These are phyloP conservation scores for Didymella lethalis DNA, from an alignment of 2,329 filamentous ascomycete genomes.

Conservation along the genomic window DNA sequence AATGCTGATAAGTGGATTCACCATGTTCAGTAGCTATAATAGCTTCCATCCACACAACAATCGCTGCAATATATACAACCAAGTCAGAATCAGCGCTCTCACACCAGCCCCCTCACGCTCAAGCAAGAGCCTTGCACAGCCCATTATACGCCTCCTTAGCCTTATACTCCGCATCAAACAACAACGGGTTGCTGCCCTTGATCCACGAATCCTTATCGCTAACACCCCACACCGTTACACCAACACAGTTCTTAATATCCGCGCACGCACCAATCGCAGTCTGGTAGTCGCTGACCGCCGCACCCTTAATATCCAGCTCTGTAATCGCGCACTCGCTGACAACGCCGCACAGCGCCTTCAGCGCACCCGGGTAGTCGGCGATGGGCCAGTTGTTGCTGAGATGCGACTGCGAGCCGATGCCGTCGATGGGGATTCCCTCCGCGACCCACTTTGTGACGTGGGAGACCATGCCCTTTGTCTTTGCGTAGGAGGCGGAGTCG, in stretches of 20 bases:
- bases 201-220: conserved; percentile 56
- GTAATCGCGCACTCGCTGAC: conserved; percentile 69
- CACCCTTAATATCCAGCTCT: conserved; percentile 71
- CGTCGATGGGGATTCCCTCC: conserved; percentile 70
- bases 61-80: conserved; percentile 5
- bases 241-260: conserved; percentile 66
- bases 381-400: conserved; percentile 56
- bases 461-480: conserved; percentile 63
- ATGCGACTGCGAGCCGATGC: conserved; percentile 68
- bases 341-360: conserved; percentile 62
- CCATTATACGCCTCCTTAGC: conserved; percentile 54
- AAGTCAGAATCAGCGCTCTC: not conserved
- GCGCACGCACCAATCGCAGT: conserved; percentile 64
- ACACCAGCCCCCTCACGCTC: not conserved
- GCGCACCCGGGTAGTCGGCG: conserved; percentile 56
- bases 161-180: conserved; percentile 54
- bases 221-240: conserved; percentile 69
- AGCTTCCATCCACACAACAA: not conserved
- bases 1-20: too few relatives aligned
- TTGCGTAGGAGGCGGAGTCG: conserved; percentile 66
- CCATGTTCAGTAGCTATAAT: too few relatives aligned
- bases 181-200: conserved; percentile 46
- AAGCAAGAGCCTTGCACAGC: conserved; percentile 19
- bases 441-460: conserved; percentile 71
- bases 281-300: conserved; percentile 65